A percentile compares a stretch with the other conserved stretches of the same genome.
These are phyloP conservation scores for Leucocoprinus leucothites DNA, from an alignment of 768 basidiomycete species.

Conservation along the genomic window DNA sequence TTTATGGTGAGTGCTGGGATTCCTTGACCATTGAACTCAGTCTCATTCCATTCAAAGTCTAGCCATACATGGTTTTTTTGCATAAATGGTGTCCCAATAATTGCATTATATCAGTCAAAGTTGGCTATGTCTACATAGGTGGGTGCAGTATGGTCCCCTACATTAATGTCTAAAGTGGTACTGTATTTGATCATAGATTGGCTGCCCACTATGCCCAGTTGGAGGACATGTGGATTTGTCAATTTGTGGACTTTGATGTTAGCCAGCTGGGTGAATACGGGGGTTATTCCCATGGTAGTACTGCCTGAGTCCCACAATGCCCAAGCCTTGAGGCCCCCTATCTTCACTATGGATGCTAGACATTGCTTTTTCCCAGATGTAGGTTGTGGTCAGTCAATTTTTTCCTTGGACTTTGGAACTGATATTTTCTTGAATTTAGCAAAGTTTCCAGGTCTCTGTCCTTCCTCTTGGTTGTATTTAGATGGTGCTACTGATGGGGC, in stretches of 20 bases:
- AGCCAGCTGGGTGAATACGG: not conserved
- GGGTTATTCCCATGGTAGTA: not conserved
- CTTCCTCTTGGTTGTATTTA: no score
- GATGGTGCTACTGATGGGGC: no score
- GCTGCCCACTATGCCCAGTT: not conserved
- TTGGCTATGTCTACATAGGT: constrained; percentile 32
- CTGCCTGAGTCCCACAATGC: not conserved
- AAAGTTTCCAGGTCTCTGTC: no score
- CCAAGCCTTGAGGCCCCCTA: not conserved
- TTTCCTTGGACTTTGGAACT: not conserved
- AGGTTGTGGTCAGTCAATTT: not conserved
- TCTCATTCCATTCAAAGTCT: constrained; percentile 19
- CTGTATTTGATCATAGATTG: not conserved
- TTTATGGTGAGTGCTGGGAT: not conserved
- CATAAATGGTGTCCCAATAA: constrained; percentile 35
- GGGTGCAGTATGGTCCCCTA: not conserved
- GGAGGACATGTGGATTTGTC: not conserved
- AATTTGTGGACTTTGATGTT: not conserved
- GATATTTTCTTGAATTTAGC: not conserved
- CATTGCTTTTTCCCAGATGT: not conserved
- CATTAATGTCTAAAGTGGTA: not conserved
- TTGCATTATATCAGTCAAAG: constrained; percentile 31
- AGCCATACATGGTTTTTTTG: constrained; percentile 18
- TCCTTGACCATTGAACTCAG: constrained; percentile 10
- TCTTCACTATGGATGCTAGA: not conserved